Base-by-base conservation (phyloP, 306 rosid genomes). In the Hylodesmum podocarpum region DNA sequence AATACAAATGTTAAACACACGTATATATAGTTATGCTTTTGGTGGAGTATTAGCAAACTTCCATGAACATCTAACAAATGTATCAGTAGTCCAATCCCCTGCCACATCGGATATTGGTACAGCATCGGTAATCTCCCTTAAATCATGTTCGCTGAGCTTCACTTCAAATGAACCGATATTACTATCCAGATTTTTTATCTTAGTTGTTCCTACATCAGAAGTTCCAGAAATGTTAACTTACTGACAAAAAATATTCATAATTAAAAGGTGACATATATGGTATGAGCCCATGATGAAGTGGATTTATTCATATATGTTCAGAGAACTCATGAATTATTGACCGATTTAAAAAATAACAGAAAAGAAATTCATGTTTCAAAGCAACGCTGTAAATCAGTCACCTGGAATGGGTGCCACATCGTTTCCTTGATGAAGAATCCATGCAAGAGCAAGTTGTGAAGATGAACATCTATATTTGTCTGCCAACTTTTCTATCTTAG, bases 371-470 rank as follows among this genome's bases (percentile, higher is more conserved):
- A n/a, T n/a, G n/a, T n/a, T n/a, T n/a, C n/a, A n/a, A n/a, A n/a
- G n/a, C n/a, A n/a, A n/a, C n/a, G n/a, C n/a, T n/a, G n/a, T n/a
- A n/a, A n/a, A n/a, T n/a, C n/a, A n/a, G n/a, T 22, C 72, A 86
- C 90, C 87, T 15, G 92, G 90, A 34, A 88, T 86, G 18, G 88
- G 87, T n/a, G 73, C 90, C 68, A 86, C 87, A 31, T 80, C 73
- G 31, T 82, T 75, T n/a, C 86, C 87, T 73, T 86, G 90, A 78
- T 75, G 83, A 34, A 79, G 58, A 84, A 86, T 58, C 90, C 89
- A 88, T 0, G 92, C 84, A 75, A 84, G 90, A 8, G 90, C 88
- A 8, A 89, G 72, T 34, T 89, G 89, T 78, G 87, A 73, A 11
- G 87, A n/a, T 36, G 84, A 59, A 39, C 86, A 82, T 37, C 83